Evolutionary conservation across 169 alveolate genomes (phyloP).

Genomic region (Babesia divergens): DNA sequence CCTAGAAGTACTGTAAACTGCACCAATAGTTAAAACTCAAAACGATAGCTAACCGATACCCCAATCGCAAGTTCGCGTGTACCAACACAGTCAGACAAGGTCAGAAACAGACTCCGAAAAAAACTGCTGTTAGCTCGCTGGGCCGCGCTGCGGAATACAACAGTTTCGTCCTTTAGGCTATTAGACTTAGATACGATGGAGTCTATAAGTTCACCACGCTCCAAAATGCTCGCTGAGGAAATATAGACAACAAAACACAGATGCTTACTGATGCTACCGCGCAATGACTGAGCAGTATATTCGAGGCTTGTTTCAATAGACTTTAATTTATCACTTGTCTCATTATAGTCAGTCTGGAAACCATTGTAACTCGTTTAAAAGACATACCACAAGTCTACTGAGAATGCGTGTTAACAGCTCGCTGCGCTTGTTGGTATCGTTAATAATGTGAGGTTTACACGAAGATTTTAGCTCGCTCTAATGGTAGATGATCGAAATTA

Average conservation of each 20-base stretch:
- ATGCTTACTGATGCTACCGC: constrained; percentile 45
- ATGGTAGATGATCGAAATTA: not conserved
- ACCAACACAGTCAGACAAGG: constrained; percentile 1
- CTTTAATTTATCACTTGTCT: constrained; percentile 45
- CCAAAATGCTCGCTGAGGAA: constrained; percentile 40
- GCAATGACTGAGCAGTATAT: constrained; percentile 45
- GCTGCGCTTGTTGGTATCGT: constrained; percentile 33
- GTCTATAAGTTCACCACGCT: constrained; percentile 62
- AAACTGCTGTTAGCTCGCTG: constrained; percentile 19
- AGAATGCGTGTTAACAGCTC: constrained; percentile 36
- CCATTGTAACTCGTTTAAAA: not conserved
- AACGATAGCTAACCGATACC: not conserved
- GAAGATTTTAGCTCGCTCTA: constrained; percentile 42
- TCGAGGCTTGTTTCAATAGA: constrained; percentile 43
- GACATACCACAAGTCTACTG: constrained; percentile 47
- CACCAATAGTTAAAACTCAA: not conserved
- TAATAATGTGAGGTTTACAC: constrained; percentile 23
- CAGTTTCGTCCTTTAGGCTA: constrained; percentile 35
- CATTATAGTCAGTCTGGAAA: constrained; percentile 49
- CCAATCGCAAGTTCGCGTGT: not conserved
- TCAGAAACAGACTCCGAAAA: not conserved
- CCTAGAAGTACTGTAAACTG: constrained; percentile 14
- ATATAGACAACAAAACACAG: not conserved
- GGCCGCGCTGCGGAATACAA: constrained; percentile 24
- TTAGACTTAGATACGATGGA: constrained; percentile 46